These are phyloP conservation scores for Pseudogymnoascus sp. DNA, from an alignment of 2,329 filamentous ascomycete genomes.

Conservation along the genomic window DNA sequence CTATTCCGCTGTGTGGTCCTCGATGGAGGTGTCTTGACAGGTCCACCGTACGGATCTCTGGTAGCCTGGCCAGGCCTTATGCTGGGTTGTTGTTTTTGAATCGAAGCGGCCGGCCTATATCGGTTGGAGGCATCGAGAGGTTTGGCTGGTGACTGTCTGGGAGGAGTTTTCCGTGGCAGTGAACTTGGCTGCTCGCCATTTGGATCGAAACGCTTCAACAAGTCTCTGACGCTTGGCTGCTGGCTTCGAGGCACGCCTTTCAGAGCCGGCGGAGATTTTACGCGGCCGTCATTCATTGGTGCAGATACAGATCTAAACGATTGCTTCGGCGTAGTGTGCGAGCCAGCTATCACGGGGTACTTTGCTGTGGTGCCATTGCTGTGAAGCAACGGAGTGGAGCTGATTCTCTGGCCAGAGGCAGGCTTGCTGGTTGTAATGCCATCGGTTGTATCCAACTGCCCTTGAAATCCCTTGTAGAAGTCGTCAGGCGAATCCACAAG, in stretches of 20 bases:
- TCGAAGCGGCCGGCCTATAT: not conserved
- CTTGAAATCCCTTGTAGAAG: constrained; percentile 39
- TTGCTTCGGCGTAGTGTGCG: constrained; percentile 34
- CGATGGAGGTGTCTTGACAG: constrained; percentile 15
- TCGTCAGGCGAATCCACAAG: constrained; percentile 32
- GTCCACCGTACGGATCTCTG: not conserved
- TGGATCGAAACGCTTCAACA: constrained; percentile 71
- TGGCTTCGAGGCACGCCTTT: constrained; percentile 20
- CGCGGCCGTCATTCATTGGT: constrained; percentile 36
- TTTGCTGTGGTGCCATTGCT: constrained; percentile 42
- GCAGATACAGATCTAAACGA: constrained; percentile 46
- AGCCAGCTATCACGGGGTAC: constrained; percentile 34
- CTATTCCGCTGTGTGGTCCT: constrained; percentile 35
- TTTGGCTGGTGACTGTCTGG: not conserved
- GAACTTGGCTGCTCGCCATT: constrained; percentile 33
- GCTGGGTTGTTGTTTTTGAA: not conserved
- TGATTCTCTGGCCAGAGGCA: not conserved
- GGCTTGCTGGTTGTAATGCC: not conserved
- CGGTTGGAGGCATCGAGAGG: not conserved
- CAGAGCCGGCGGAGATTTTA: constrained; percentile 20
- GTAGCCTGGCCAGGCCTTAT: constrained; percentile 14
- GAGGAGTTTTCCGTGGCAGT: not conserved
- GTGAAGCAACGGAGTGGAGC: constrained; percentile 35
- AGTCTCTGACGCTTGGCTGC: constrained; percentile 68
- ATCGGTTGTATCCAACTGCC: constrained; percentile 20